Percentiles rank a stretch among this genome's conserved stretches.
These are phyloP conservation scores for Gigaspora rosea DNA, from an alignment of 192 early-diverging fungal species.

Conservation along the genomic window DNA sequence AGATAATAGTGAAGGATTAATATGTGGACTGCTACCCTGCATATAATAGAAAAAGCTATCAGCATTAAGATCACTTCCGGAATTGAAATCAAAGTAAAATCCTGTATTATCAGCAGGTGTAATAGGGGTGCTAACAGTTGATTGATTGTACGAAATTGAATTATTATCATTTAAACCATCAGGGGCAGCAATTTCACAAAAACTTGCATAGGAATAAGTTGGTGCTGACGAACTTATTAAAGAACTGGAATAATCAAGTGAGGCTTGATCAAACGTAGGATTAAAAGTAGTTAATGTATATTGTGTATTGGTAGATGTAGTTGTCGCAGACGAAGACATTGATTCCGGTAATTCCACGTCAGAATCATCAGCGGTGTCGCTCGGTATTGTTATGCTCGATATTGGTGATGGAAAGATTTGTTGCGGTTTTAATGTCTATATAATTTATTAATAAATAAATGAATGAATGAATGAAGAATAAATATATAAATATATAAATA, in stretches of 20 bases:
- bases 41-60: not conserved
- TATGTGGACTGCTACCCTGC: not conserved
- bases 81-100: not conserved
- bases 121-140: not conserved
- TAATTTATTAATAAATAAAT: no score
- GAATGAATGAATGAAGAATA: not conserved
- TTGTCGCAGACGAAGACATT: slow-evolving; percentile 17
- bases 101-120: not conserved
- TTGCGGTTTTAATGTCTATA: not conserved
- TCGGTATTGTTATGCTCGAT: slow-evolving; percentile 30
- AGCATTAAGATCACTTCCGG: not conserved
- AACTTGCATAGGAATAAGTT: not conserved
- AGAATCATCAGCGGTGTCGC: slow-evolving; percentile 23
- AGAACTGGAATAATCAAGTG: not conserved
- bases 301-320: not conserved
- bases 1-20: not conserved
- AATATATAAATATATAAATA: not conserved
- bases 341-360: slow-evolving; percentile 24
- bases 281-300: slow-evolving; percentile 1
- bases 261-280: slow-evolving; percentile 10
- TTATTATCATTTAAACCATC: not conserved
- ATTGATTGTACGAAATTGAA: not conserved
- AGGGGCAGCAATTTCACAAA: not conserved
- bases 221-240: not conserved
- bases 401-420: not conserved